These are phyloP conservation scores for Aphanomyces invadans DNA, from an alignment of 352 stramenopile species.

Conservation along the genomic window DNA sequence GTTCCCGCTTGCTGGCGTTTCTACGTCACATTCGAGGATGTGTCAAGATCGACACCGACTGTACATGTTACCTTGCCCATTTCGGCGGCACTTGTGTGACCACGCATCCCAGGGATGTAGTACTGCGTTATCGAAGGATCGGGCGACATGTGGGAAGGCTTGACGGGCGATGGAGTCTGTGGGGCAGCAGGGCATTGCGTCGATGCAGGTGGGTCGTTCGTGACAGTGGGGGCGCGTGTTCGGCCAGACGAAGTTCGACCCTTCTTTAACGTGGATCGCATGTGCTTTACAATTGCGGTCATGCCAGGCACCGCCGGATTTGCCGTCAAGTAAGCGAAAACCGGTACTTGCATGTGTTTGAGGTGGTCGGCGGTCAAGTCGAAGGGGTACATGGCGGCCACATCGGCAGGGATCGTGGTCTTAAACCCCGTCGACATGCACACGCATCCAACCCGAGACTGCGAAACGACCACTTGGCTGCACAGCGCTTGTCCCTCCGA, in stretches of 20 bases:
- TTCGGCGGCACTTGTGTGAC: slow-evolving; percentile 34
- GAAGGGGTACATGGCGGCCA: slow-evolving; percentile 36
- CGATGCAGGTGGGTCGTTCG: no score
- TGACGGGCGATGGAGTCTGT: background rate
- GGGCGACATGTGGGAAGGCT: background rate
- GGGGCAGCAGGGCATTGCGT: no score
- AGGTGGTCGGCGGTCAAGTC: slow-evolving; percentile 15
- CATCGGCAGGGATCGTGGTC: slow-evolving; percentile 29
- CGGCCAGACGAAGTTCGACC: background rate
- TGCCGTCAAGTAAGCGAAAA: slow-evolving; percentile 22
- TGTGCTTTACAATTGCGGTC: slow-evolving; percentile 26
- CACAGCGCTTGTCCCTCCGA: slow-evolving; percentile 41
- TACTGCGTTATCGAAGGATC: slow-evolving; percentile 58
- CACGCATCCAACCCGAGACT: slow-evolving; percentile 24
- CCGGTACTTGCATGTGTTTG: slow-evolving; percentile 7
- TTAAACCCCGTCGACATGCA: slow-evolving; percentile 25
- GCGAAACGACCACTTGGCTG: slow-evolving; percentile 19
- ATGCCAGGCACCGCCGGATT: slow-evolving; percentile 18
- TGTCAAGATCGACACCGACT: background rate
- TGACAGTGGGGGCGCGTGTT: background rate
- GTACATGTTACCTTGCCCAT: background rate
- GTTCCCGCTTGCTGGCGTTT: slow-evolving; percentile 23
- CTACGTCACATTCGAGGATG: background rate
- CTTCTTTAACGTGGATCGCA: slow-evolving; percentile 18
- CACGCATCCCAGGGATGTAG: slow-evolving; percentile 63